Evolutionary conservation across 495 filamentous ascomycete species (phyloP).

Genomic region (Aspergillus baeticus): DNA sequence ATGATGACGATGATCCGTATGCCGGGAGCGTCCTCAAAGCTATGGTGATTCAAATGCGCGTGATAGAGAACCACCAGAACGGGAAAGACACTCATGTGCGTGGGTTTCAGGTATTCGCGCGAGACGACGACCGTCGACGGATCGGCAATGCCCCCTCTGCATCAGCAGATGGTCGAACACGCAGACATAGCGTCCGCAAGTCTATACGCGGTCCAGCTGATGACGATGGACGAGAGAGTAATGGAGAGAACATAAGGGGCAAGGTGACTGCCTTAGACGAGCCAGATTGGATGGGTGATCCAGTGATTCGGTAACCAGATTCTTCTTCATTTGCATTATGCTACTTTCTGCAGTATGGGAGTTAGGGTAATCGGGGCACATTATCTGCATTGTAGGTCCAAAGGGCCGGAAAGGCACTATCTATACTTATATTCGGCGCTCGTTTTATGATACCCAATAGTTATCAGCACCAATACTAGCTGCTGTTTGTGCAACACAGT

Average conservation of each 20-base stretch:
- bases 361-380: neutral
- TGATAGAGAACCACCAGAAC: conserved; percentile 97
- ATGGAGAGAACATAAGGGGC: conserved; percentile 25
- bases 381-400: conserved; percentile 6
- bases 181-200: conserved; percentile 29
- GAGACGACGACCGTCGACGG: conserved; percentile 52
- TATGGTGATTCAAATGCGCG: conserved; percentile 80
- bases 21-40: conserved; percentile 73
- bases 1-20: conserved; percentile 34
- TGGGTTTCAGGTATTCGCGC: conserved; percentile 86
- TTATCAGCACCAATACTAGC: neutral
- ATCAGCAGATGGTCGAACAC: conserved; percentile 32
- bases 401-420: neutral
- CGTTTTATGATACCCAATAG: conserved; percentile 33
- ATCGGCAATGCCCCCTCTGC: conserved; percentile 37
- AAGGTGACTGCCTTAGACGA: conserved; percentile 42
- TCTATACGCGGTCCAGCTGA: conserved; percentile 26
- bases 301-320: conserved; percentile 46
- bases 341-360: neutral
- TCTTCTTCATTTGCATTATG: neutral
- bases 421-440: conserved; percentile 18
- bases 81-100: conserved; percentile 98
- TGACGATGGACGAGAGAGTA: conserved; percentile 20
- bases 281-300: conserved; percentile 61
- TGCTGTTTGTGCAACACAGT: neutral